These are phyloP conservation scores for Plectranthus barbatus DNA, from an alignment of 257 asterid genomes.

Conservation along the genomic window DNA sequence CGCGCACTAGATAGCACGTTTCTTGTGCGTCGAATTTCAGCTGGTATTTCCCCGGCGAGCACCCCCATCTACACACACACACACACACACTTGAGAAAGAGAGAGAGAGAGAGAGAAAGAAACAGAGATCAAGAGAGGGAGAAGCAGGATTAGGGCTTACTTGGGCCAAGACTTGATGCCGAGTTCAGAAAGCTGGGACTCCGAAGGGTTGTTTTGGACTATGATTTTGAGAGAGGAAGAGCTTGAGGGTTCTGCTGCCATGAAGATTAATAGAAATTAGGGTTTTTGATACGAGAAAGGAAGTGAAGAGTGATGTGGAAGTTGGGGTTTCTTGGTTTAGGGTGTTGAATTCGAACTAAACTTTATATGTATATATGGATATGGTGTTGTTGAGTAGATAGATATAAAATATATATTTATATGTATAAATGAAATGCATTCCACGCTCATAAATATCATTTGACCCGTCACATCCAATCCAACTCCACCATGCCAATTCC, in stretches of 20 bases:
- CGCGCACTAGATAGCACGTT: slow-evolving; percentile 70
- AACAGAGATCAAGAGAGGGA: background rate
- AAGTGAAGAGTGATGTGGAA: too few relatives aligned
- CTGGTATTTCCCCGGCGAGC: slow-evolving; percentile 80
- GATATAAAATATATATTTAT: too few relatives aligned
- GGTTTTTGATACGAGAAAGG: too few relatives aligned
- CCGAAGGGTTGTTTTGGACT: slow-evolving; percentile 63
- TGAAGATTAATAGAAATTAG: too few relatives aligned
- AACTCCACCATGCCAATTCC: too few relatives aligned
- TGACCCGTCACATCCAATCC: slow-evolving; percentile 32
- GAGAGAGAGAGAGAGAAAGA: background rate
- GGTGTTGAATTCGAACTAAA: too few relatives aligned
- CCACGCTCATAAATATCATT: slow-evolving; percentile 19
- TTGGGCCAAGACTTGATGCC: slow-evolving; percentile 95
- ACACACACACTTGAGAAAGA: background rate
- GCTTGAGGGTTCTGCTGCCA: slow-evolving; percentile 25
- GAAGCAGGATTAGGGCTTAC: slow-evolving; percentile 29
- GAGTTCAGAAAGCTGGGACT: slow-evolving; percentile 55
- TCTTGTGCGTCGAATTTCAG: slow-evolving; percentile 70
- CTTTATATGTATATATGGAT: too few relatives aligned
- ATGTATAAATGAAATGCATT: background rate
- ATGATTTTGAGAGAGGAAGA: slow-evolving; percentile 47
- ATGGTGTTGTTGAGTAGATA: too few relatives aligned
- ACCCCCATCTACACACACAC: slow-evolving; percentile 54
- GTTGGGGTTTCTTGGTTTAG: background rate